Evolutionary conservation across 345 rosid genomes (phyloP), one percentile per base, ranked within the genome.

Genomic region (Hibiscus trionum): DNA sequence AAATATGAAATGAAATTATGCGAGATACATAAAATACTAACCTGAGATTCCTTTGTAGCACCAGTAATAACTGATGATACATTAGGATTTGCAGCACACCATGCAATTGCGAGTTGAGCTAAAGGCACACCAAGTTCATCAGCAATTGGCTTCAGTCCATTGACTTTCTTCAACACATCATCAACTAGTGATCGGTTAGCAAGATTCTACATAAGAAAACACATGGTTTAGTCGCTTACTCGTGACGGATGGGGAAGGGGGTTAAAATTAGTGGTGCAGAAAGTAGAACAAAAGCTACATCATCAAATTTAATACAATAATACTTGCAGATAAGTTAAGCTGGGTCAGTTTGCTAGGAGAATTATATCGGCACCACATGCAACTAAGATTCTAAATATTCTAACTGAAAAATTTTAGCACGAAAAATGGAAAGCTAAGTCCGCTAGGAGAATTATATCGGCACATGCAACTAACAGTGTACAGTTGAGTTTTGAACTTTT

Each of bases 41-140:
- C 98, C 98, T 95, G 99, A 70, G 93, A 87, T 73, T 95, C 98
- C 82, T 90, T 95, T 33, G 99, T 95, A 70, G 99, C 98, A 80
- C 98, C 97, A 2, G 99, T 92, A 67, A 95, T 89, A 33, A 95
- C 98, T 1, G 99, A 92, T 55, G 99, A 92, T 19, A 95, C 98
- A 69, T 92, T 92, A 64, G 97, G 98, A 80, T 95, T 95, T 57
- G 91, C 82, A 74, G 99, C 99, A 82, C 99, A 95, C 99, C 99
- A 95, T 4, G 99, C 99, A 77, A 95, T 90, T 11, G 98, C 88
- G 74, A 95, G 96, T 81, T 95, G 99, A 82, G 99, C 88, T 66
- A 90, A 82, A 17, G 98, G 84, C 42, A 92, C 98, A 66, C 98
- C 99, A 35, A 95, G 89, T 78, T 95, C 99, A 83, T 95, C 99